Evolutionary conservation across 345 rosid species (phyloP).

Genomic region (Excoecaria cochinchinensis): DNA sequence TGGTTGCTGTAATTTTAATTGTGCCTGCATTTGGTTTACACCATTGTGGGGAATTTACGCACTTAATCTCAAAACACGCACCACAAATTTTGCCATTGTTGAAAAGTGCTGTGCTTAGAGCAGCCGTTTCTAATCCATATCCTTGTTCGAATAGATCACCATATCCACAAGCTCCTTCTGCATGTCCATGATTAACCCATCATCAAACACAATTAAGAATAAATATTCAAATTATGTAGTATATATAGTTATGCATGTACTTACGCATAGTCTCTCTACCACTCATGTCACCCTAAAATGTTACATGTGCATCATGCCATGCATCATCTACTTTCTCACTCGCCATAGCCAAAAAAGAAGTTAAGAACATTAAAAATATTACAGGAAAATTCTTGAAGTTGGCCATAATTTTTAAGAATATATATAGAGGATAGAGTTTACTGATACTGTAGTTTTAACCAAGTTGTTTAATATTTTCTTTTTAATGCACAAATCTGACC

Average conservation of each 20-base stretch:
- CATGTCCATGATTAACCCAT: not conserved
- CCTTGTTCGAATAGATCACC: constrained; percentile 59
- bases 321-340: not conserved
- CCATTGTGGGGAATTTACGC: constrained; percentile 44
- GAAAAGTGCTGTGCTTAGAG: constrained; percentile 68
- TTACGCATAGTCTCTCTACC: constrained; percentile 49
- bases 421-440: too few relatives aligned
- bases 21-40: constrained; percentile 44
- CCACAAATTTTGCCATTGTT: constrained; percentile 58
- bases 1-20: constrained; percentile 56
- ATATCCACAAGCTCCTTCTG: constrained; percentile 81
- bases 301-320: constrained; percentile 46
- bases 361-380: not conserved
- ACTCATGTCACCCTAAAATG: constrained; percentile 46
- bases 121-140: constrained; percentile 57
- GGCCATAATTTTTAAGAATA: constrained; percentile 1
- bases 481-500: too few relatives aligned
- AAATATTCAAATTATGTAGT: too few relatives aligned
- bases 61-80: constrained; percentile 62
- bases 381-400: not conserved
- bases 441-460: too few relatives aligned
- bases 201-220: too few relatives aligned
- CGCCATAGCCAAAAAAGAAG: not conserved
- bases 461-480: too few relatives aligned
- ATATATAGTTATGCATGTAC: not conserved